phyloP scores from a whole-genome alignment of 768 basidiomycete genomes.

The Amanita phalloides region DNA sequence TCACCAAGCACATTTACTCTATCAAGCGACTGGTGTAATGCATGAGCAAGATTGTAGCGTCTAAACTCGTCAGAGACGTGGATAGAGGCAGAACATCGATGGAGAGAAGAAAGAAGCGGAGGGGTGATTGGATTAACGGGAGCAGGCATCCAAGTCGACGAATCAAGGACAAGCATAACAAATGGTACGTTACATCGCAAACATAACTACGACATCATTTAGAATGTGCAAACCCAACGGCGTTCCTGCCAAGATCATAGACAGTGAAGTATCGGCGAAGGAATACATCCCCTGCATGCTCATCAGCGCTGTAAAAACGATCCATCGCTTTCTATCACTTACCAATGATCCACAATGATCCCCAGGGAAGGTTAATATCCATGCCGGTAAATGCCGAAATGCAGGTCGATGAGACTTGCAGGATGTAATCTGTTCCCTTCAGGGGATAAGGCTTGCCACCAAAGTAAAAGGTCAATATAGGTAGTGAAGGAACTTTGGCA shows the following conservation, averaged over 20 bases:
- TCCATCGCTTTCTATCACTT: slow-evolving; percentile 12
- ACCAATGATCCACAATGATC: slow-evolving; percentile 88
- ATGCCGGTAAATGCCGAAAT: slow-evolving; percentile 89
- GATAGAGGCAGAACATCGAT: not conserved
- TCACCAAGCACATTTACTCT: slow-evolving; percentile 67
- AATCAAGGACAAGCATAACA: not conserved
- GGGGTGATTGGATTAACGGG: not conserved
- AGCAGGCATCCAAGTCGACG: not conserved
- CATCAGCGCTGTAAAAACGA: not conserved
- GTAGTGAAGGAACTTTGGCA: slow-evolving; percentile 70
- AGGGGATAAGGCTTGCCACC: slow-evolving; percentile 71
- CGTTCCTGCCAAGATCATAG: slow-evolving; percentile 69
- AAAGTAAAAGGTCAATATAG: slow-evolving; percentile 78
- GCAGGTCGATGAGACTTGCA: slow-evolving; percentile 87
- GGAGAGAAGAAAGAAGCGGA: not conserved
- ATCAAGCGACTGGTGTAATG: slow-evolving; percentile 29
- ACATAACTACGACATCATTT: slow-evolving; percentile 11
- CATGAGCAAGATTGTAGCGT: not conserved
- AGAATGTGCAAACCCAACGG: slow-evolving; percentile 70
- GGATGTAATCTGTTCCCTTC: slow-evolving; percentile 78
- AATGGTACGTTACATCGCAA: not conserved
- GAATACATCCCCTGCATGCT: slow-evolving; percentile 66
- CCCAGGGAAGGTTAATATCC: slow-evolving; percentile 78
- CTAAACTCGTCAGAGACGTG: not conserved
- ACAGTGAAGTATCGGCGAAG: slow-evolving; percentile 88